phyloP scores from a whole-genome alignment of 108 stramenopile genomes.

The Nitzschia palea region DNA sequence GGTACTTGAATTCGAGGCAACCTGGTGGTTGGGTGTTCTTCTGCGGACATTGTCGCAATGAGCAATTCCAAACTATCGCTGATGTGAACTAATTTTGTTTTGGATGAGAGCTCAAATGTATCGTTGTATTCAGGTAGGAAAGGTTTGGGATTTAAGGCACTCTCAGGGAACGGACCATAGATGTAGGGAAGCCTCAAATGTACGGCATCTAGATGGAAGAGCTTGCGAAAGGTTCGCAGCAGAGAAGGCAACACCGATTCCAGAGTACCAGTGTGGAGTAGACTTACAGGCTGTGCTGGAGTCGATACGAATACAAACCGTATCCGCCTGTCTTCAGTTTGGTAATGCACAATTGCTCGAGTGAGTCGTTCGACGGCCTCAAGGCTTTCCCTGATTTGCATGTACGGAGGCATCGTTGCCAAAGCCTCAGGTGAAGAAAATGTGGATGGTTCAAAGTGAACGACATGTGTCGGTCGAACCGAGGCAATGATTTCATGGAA shows the following conservation, averaged over 20 bases:
- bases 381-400: constrained; percentile 23
- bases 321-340: background rate
- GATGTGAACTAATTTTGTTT: too few relatives aligned
- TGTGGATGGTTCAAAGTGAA: constrained; percentile 34
- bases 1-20: background rate
- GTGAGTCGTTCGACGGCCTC: constrained; percentile 51
- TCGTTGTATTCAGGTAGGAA: too few relatives aligned
- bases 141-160: background rate
- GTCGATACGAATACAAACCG: constrained; percentile 13
- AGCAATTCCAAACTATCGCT: background rate
- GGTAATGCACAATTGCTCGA: constrained; percentile 14
- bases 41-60: background rate
- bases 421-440: background rate
- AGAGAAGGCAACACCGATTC: background rate
- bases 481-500: constrained; percentile 34
- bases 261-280: background rate
- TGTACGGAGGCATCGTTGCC: constrained; percentile 17
- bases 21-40: background rate
- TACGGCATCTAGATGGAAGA: constrained; percentile 6
- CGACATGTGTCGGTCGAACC: constrained; percentile 52
- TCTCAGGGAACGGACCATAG: constrained; percentile 25
- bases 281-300: constrained; percentile 27
- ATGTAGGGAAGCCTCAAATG: constrained; percentile 22
- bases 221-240: constrained; percentile 10
- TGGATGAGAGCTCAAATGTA: too few relatives aligned